A percentile compares a stretch with the other conserved stretches of the same genome.
phyloP scores from a whole-genome alignment of 2,329 filamentous ascomycete species.

The Aspergillus calidoustus region DNA sequence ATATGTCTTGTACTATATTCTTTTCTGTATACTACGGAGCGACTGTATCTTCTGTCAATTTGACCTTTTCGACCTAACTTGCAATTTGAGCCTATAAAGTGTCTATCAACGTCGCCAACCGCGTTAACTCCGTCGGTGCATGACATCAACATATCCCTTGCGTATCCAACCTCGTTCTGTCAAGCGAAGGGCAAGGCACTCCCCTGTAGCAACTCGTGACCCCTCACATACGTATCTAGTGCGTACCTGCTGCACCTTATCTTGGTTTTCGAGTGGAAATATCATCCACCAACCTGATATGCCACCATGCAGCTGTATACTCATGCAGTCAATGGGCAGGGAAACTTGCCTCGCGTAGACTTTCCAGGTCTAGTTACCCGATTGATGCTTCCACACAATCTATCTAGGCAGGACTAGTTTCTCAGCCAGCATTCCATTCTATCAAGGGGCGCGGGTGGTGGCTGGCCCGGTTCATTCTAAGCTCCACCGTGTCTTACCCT shows the following conservation, averaged over 20 bases:
- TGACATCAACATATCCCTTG: neutral
- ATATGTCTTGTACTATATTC: neutral
- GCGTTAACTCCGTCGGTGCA: neutral
- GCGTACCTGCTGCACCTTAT: neutral
- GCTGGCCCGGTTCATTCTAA: neutral
- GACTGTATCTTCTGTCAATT: neutral
- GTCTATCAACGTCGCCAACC: neutral
- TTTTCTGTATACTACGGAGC: neutral
- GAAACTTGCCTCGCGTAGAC: neutral
- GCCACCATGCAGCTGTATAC: neutral
- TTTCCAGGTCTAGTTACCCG: neutral
- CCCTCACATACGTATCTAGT: neutral
- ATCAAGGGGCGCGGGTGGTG: neutral
- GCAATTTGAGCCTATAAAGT: too few relatives aligned
- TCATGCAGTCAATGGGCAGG: neutral
- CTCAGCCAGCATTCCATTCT: neutral
- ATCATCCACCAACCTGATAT: neutral
- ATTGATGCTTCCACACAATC: neutral
- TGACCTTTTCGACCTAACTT: neutral
- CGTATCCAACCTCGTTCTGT: neutral
- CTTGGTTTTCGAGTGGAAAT: neutral
- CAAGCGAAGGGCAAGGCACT: neutral
- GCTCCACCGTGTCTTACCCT: neutral
- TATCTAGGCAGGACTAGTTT: neutral
- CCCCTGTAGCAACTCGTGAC: neutral